These are phyloP conservation scores for Pleurotus eryngii DNA, from an alignment of 768 basidiomycete genomes.

Conservation along the genomic window DNA sequence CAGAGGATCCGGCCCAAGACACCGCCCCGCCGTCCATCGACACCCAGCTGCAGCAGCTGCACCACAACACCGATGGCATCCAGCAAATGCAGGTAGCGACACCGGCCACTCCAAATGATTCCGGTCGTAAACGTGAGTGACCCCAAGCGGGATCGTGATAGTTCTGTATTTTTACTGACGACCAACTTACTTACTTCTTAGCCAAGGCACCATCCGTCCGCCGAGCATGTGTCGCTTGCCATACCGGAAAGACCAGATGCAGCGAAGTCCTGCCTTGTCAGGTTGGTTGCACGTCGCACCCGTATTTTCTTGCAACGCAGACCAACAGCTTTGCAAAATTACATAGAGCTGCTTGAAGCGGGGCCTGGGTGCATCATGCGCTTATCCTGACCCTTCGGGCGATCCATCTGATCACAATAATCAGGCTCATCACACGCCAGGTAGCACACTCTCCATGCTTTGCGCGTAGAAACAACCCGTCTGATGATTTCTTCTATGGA, in stretches of 20 bases:
- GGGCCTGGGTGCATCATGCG: constrained; percentile 64
- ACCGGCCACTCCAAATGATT: constrained; percentile 26
- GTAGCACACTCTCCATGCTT: constrained; percentile 1
- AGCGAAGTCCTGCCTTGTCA: constrained; percentile 82
- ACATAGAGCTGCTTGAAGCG: constrained; percentile 77
- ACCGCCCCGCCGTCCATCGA: constrained; percentile 50
- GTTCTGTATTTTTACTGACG: neutral
- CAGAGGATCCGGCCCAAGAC: constrained; percentile 62
- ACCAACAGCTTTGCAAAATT: neutral
- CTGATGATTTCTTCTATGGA: constrained; percentile 8
- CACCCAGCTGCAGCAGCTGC: constrained; percentile 56
- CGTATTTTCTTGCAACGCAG: constrained; percentile 4
- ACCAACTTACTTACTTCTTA: constrained; percentile 24
- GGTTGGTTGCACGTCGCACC: constrained; percentile 32
- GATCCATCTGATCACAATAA: constrained; percentile 38
- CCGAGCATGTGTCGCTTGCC: constrained; percentile 77
- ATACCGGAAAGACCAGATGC: constrained; percentile 80
- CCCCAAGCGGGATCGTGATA: constrained; percentile 15
- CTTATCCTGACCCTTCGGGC: constrained; percentile 71
- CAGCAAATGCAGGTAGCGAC: constrained; percentile 27
- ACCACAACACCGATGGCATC: constrained; percentile 29
- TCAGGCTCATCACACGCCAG: constrained; percentile 22
- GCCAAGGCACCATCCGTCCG: constrained; percentile 82
- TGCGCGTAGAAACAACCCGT: constrained; percentile 7
- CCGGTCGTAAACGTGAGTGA: constrained; percentile 61